phyloP scores from a whole-genome alignment of 257 asterid species.

The Fraxinus excelsior region DNA sequence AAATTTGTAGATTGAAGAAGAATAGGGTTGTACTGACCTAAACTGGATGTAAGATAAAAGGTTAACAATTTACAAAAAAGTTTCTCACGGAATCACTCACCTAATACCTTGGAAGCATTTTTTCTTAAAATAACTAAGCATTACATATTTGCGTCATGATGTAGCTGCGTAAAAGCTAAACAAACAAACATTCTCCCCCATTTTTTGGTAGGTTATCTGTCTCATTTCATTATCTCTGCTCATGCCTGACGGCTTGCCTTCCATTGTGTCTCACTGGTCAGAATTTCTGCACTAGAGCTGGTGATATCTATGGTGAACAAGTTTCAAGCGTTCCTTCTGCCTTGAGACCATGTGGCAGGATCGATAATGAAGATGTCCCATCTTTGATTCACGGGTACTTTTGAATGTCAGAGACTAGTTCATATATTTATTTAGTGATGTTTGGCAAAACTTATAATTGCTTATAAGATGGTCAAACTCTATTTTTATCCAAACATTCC shows the following conservation, averaged over 20 bases:
- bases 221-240: slow-evolving; percentile 23
- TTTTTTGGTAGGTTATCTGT: slow-evolving; percentile 8
- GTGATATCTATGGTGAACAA: slow-evolving; percentile 57
- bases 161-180: background rate
- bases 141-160: background rate
- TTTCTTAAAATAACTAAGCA: background rate
- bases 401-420: background rate
- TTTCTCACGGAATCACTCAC: background rate
- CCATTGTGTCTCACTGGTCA: slow-evolving; percentile 30
- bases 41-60: background rate
- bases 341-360: slow-evolving; percentile 30
- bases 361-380: slow-evolving; percentile 37
- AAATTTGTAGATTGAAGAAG: background rate
- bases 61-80: background rate
- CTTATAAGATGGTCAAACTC: too few relatives aligned
- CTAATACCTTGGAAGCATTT: background rate
- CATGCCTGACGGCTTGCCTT: background rate
- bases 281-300: slow-evolving; percentile 56
- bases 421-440: slow-evolving; percentile 9
- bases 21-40: background rate
- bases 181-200: background rate
- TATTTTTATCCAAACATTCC: too few relatives aligned
- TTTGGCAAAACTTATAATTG: too few relatives aligned
- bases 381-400: slow-evolving; percentile 48
- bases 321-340: slow-evolving; percentile 39